Percentiles rank a stretch among this genome's conserved stretches.
Evolutionary conservation across 805 yeast genomes (phyloP).

Genomic region (Myxozyma monticola): DNA sequence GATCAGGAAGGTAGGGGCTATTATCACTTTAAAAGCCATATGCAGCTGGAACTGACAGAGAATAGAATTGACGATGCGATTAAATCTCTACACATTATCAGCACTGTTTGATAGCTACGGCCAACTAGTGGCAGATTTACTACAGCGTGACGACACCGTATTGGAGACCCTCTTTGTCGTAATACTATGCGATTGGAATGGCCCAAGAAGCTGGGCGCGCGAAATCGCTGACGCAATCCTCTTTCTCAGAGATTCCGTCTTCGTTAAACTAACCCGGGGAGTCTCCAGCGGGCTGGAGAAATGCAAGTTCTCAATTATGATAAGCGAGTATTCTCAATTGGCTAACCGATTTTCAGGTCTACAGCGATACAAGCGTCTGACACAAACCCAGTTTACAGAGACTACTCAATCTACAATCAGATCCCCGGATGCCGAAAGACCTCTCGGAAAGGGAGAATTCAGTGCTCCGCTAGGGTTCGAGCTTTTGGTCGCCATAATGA

Average conservation of each 20-base stretch:
- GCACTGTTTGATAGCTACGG: conserved; percentile 4
- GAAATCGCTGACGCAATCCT: conserved; percentile 16
- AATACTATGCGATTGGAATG: conserved; percentile 25
- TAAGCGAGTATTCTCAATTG: neutral
- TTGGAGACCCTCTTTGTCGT: conserved; percentile 13
- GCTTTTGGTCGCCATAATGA: conserved; percentile 31
- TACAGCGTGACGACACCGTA: conserved; percentile 1
- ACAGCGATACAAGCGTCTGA: conserved; percentile 27
- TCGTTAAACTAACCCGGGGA: conserved; percentile 11
- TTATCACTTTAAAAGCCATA: neutral
- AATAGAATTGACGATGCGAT: conserved; percentile 16
- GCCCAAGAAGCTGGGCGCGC: conserved; percentile 25
- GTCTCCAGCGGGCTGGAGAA: no score
- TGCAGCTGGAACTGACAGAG: neutral
- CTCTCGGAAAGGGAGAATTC: conserved; percentile 36
- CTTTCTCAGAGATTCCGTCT: conserved; percentile 13
- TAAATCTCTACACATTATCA: conserved; percentile 24
- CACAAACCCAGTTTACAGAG: conserved; percentile 14
- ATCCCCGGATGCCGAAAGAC: conserved; percentile 28
- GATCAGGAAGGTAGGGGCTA: conserved; percentile 29
- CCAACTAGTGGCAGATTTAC: conserved; percentile 10
- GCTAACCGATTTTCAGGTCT: conserved; percentile 25
- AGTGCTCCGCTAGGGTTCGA: conserved; percentile 36
- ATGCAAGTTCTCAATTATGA: no score
- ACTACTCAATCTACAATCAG: conserved; percentile 9